Evolutionary conservation across 2,329 filamentous ascomycete species (phyloP), one percentile per base, ranked within the genome.

Genomic region (Colletotrichum sp.): DNA sequence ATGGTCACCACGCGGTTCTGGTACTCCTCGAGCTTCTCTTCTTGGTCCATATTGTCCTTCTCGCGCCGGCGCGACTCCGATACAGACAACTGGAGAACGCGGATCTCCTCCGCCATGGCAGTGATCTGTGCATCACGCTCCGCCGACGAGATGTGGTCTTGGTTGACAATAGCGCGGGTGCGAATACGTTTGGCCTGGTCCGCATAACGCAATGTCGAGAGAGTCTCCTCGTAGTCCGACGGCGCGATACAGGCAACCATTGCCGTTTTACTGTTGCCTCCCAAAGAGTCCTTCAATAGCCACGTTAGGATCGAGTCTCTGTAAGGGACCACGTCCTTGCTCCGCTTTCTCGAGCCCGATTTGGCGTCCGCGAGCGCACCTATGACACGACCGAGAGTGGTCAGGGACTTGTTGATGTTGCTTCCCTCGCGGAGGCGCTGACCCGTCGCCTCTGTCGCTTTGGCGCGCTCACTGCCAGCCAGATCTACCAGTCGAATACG

Each of bases 161-260:
- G 96, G 87, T 99, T 99, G 87, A 99, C 95, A 36, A 96, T 93
- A 30, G 97, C 97, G 67, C 95, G 94, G 39, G 96, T 99, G 82
- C 96, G 95, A 87, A 99, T 99, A 72, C 95, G 94, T 88, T 99
- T 99, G 77, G 97, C 97, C 86, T 99, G 96, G 84, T 99, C 96
- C 24, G 97, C 97, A 84, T 99, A 99, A 49, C 97, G 95, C 15
- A 99, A 92, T 1, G 97, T 99, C 4, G 95, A 98, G 2, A 99
- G 90, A 0, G 97, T 99, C 84, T 99, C 97, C 73, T 99, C 97
- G 83, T 99, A 99, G 86, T 99, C 97, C 1, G 95, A 93, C 0
- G 97, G 97, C 7, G 96, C 94, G 80, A 99, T 98, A 84, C 97
- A 99, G 10, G 97, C 97, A 81, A 99, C 98, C 97, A 99, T 99